Evolutionary conservation across 2,329 filamentous ascomycete species (phyloP).

Genomic region (Aspergillus sojae): DNA sequence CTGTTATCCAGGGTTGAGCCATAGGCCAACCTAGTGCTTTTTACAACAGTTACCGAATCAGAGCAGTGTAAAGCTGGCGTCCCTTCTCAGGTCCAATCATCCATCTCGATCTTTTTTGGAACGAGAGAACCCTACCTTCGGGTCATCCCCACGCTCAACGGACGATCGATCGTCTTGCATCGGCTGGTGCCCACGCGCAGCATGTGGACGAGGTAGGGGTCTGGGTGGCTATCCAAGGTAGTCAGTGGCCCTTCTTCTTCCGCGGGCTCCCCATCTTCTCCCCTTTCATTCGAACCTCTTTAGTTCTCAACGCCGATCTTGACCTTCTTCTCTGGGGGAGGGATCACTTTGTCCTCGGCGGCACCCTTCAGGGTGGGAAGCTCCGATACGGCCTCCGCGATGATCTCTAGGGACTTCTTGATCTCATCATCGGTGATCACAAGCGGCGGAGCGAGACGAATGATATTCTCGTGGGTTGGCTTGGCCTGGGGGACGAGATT

Average conservation of each 20-base stretch:
- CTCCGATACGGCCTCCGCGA: constrained; percentile 78
- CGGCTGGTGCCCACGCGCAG: background rate
- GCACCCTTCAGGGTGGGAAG: constrained; percentile 69
- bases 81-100: background rate
- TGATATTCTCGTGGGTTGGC: constrained; percentile 98
- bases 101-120: background rate
- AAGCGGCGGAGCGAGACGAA: constrained; percentile 92
- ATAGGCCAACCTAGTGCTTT: background rate
- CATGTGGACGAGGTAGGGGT: background rate
- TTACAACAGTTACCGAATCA: background rate
- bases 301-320: constrained; percentile 63
- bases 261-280: background rate
- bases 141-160: background rate
- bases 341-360: constrained; percentile 59
- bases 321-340: constrained; percentile 62
- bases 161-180: background rate
- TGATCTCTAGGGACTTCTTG: constrained; percentile 73
- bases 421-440: constrained; percentile 92
- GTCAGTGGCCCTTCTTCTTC: background rate
- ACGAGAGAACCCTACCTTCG: background rate
- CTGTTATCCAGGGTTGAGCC: background rate
- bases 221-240: background rate
- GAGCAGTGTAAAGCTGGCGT: background rate
- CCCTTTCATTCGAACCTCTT: background rate
- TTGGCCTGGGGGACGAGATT: constrained; percentile 69